These are phyloP conservation scores for Magnaporthales sp. DNA, from an alignment of 2,329 filamentous ascomycete genomes.

Conservation along the genomic window DNA sequence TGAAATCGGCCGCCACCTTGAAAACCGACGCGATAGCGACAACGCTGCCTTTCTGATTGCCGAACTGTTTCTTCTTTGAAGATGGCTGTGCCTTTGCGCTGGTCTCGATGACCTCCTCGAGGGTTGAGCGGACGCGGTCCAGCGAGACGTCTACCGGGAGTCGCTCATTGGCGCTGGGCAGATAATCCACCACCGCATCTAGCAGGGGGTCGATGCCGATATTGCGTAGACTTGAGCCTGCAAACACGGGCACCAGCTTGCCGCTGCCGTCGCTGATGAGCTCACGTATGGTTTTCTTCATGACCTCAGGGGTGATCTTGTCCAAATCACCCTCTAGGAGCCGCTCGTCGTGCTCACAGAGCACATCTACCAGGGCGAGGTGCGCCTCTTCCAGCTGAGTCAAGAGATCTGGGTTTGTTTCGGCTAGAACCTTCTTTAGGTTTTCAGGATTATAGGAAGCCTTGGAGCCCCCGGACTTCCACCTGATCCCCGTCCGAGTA, in stretches of 20 bases:
- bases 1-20: conserved; percentile 87
- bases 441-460: conserved; percentile 18
- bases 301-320: conserved; percentile 58
- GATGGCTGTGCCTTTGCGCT: conserved; percentile 3
- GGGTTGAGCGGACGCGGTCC: conserved; percentile 42
- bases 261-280: conserved; percentile 62
- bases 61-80: conserved; percentile 11
- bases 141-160: conserved; percentile 12
- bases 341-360: conserved; percentile 81
- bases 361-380: conserved; percentile 66
- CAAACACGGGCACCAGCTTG: conserved; percentile 75
- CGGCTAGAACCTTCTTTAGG: conserved; percentile 28
- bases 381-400: conserved; percentile 69
- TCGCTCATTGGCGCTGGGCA: conserved; percentile 60
- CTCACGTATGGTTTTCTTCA: conserved; percentile 66
- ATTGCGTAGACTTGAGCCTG: conserved; percentile 86
- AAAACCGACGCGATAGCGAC: conserved; percentile 63
- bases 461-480: conserved; percentile 39
- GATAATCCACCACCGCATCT: conserved; percentile 78
- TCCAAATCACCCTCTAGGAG: conserved; percentile 73
- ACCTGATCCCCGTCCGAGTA: conserved; percentile 64
- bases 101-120: conserved; percentile 29
- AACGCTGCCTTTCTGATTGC: conserved; percentile 12
- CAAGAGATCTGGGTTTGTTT: conserved; percentile 46
- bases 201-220: conserved; percentile 89